phyloP scores from a whole-genome alignment of 345 rosid species.

The Salix dunnii region DNA sequence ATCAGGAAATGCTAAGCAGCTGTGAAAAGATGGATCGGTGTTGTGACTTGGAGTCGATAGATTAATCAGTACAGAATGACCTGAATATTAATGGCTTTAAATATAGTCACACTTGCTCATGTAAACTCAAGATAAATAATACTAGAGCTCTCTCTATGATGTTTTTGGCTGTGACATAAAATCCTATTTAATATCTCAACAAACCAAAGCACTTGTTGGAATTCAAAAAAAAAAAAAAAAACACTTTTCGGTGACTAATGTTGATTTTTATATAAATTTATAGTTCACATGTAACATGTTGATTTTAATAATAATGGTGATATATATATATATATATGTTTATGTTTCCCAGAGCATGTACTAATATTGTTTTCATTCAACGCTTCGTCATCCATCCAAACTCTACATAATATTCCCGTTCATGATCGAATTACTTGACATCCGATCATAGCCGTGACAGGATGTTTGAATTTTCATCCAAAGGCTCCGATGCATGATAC shows the following conservation, averaged over 20 bases:
- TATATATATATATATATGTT: too few species aligned
- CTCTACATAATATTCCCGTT: too few species aligned
- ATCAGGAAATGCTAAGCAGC: neutral
- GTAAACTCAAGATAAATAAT: neutral
- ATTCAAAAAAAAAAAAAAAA: too few species aligned
- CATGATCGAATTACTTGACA: neutral
- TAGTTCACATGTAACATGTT: too few species aligned
- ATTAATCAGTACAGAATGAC: neutral
- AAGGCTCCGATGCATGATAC: neutral
- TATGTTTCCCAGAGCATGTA: too few species aligned
- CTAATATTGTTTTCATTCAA: too few species aligned
- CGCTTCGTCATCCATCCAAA: too few species aligned
- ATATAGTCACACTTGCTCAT: neutral
- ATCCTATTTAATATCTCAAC: too few species aligned
- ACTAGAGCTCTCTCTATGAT: neutral
- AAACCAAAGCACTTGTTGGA: too few species aligned
- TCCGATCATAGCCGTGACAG: neutral
- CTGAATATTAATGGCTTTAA: neutral
- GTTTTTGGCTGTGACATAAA: neutral
- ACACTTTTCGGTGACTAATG: too few species aligned
- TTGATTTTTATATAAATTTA: too few species aligned
- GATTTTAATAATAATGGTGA: too few species aligned
- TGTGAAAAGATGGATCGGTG: neutral
- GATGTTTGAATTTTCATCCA: neutral
- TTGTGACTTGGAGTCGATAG: neutral